These are phyloP conservation scores for Amanita fuliginea DNA, from an alignment of 768 basidiomycete species.

Conservation along the genomic window DNA sequence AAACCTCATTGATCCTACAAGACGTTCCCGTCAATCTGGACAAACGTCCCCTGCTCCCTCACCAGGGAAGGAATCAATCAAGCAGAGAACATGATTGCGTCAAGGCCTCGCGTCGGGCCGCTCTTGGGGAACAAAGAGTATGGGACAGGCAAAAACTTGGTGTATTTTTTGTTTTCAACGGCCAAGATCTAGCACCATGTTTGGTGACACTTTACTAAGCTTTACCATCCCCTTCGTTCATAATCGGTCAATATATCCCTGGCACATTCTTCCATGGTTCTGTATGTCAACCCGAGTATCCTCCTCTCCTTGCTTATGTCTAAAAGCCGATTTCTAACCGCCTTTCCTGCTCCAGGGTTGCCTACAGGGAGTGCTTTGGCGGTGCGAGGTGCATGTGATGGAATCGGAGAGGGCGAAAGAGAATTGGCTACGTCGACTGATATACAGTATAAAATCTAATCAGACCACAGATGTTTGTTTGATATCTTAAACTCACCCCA, in stretches of 20 bases:
- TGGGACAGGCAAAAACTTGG: too few relatives aligned
- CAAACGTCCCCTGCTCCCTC: slow-evolving; percentile 15
- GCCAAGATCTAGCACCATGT: slow-evolving; percentile 1
- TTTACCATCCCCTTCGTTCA: too few relatives aligned
- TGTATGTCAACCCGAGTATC: background rate
- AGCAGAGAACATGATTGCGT: slow-evolving; percentile 24
- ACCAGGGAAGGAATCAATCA: slow-evolving; percentile 18
- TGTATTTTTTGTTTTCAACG: too few relatives aligned
- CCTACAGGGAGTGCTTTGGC: slow-evolving; percentile 17
- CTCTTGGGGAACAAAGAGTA: slow-evolving; percentile 58
- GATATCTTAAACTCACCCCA: slow-evolving; percentile 18
- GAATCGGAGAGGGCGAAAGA: slow-evolving; percentile 14
- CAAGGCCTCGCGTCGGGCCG: slow-evolving; percentile 42
- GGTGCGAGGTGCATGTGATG: slow-evolving; percentile 3
- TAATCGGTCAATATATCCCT: too few relatives aligned
- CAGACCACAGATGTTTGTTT: too few relatives aligned
- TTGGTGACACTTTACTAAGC: too few relatives aligned
- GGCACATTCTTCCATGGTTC: slow-evolving; percentile 8
- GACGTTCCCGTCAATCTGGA: background rate
- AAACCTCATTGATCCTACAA: background rate
- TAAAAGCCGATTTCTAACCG: background rate
- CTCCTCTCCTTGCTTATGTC: background rate
- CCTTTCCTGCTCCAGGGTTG: background rate
- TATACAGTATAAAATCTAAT: background rate
- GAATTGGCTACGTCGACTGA: slow-evolving; percentile 24